phyloP scores from a whole-genome alignment of 2,329 filamentous ascomycete species.

The Sodiomyces alkalinus region DNA sequence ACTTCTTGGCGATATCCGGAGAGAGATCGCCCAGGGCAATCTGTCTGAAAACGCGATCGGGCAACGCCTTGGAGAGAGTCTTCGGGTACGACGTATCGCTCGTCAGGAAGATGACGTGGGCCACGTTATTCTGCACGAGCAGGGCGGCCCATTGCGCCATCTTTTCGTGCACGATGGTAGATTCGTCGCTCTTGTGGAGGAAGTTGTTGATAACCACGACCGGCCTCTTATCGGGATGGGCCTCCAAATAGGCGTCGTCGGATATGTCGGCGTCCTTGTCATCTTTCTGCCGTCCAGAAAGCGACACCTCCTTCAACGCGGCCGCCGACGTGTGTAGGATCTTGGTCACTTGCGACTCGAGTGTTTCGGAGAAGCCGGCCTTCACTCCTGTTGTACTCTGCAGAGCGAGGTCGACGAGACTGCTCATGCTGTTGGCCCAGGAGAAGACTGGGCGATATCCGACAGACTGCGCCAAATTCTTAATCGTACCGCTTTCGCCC shows the following conservation, averaged over 20 bases:
- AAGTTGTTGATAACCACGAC: conserved; percentile 90
- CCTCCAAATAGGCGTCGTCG: conserved; percentile 80
- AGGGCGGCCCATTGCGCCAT: conserved; percentile 81
- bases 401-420: conserved; percentile 79
- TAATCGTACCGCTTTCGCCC: conserved; percentile 76
- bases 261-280: conserved; percentile 59
- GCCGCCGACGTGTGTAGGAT: conserved; percentile 73
- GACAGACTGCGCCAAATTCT: conserved; percentile 64
- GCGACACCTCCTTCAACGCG: conserved; percentile 63
- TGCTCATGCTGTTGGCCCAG: conserved; percentile 91
- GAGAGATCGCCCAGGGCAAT: conserved; percentile 77
- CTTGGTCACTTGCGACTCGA: conserved; percentile 79
- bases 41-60: conserved; percentile 79
- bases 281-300: conserved; percentile 52
- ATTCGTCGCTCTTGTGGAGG: conserved; percentile 59
- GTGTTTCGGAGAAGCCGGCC: conserved; percentile 81
- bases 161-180: conserved; percentile 57
- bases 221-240: conserved; percentile 68
- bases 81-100: conserved; percentile 83
- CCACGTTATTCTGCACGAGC: conserved; percentile 73
- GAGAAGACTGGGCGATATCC: conserved; percentile 90
- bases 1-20: conserved; percentile 73
- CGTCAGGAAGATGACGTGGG: conserved; percentile 89
- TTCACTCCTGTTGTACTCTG: conserved; percentile 91
- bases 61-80: conserved; percentile 70